These are phyloP conservation scores for Phalaenopsis equestris DNA, from an alignment of 106 monocot genomes.

Conservation along the genomic window DNA sequence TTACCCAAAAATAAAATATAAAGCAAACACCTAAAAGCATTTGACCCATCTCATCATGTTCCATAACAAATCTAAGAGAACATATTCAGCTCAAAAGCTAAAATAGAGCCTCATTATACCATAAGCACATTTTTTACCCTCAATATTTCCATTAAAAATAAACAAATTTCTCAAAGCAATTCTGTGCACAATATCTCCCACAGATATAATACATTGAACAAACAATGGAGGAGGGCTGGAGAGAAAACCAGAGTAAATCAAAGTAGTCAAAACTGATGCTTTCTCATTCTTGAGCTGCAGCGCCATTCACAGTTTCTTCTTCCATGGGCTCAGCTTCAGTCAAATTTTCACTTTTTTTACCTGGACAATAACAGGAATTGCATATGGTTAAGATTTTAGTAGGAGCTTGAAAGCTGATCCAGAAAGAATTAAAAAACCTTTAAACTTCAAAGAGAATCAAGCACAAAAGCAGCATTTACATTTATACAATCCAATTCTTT, in stretches of 20 bases:
- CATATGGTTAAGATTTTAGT: no score
- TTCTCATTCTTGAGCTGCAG: conserved; percentile 5
- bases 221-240: neutral
- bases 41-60: no score
- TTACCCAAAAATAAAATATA: no score
- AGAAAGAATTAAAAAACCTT: no score
- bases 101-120: no score
- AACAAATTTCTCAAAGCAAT: neutral
- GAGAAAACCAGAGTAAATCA: neutral
- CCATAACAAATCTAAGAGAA: no score
- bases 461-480: no score
- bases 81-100: no score
- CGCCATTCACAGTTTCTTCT: conserved; percentile 13
- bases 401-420: no score
- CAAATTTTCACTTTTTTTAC: conserved; percentile 25
- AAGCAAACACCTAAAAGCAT: no score
- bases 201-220: neutral
- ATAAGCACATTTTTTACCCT: neutral
- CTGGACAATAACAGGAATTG: conserved; percentile 8
- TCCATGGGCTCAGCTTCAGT: conserved; percentile 34
- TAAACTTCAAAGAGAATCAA: no score
- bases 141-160: neutral
- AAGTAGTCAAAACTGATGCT: conserved; percentile 15
- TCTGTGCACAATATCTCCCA: neutral
- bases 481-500: no score